These are phyloP conservation scores for Fomitopsis pinicola DNA, from an alignment of 1,284 basidiomycete genomes.

Conservation along the genomic window DNA sequence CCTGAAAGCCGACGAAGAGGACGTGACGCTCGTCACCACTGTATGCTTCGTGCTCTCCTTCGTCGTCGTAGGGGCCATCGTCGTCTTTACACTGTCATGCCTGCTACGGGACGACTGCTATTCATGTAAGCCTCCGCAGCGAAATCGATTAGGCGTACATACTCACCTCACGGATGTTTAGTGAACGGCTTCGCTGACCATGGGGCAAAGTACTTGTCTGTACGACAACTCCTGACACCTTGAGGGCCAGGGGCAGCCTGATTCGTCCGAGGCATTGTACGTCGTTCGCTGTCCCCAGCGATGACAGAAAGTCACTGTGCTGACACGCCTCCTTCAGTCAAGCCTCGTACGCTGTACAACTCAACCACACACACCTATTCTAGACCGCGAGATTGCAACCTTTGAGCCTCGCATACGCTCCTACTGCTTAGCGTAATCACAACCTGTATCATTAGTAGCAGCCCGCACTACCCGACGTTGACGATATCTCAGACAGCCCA, in stretches of 20 bases:
- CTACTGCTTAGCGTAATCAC: too few species aligned
- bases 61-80: constrained; percentile 19
- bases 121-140: constrained; percentile 10
- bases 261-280: not conserved
- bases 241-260: not conserved
- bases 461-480: too few species aligned
- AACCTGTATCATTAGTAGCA: too few species aligned
- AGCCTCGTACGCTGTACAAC: too few species aligned
- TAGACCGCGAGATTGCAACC: too few species aligned
- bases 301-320: too few species aligned
- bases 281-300: not conserved
- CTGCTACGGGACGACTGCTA: constrained; percentile 24
- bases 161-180: constrained; percentile 7
- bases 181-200: not conserved
- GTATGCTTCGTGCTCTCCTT: constrained; percentile 24
- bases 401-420: too few species aligned
- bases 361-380: too few species aligned
- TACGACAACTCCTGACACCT: constrained; percentile 3
- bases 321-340: too few species aligned
- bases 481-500: too few species aligned
- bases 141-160: not conserved
- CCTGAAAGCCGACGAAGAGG: constrained; percentile 18
- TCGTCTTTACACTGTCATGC: constrained; percentile 22
- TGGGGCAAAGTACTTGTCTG: not conserved
- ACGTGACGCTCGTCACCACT: constrained; percentile 25